These are phyloP conservation scores for Lentithecium fluviatile DNA, from an alignment of 495 filamentous ascomycete species.

Conservation along the genomic window DNA sequence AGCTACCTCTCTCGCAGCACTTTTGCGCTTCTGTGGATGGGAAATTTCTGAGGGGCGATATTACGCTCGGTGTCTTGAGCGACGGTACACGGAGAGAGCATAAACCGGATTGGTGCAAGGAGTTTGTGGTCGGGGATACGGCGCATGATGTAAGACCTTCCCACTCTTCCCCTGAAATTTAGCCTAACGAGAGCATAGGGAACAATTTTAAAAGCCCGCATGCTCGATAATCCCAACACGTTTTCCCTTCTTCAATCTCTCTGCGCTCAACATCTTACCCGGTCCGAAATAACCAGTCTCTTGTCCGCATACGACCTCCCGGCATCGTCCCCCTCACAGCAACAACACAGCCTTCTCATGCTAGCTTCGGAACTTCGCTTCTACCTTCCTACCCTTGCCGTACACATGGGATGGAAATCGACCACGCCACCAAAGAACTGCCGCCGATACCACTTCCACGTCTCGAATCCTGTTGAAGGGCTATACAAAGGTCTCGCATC, in stretches of 20 bases:
- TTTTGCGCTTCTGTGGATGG: constrained; percentile 25
- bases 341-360: background rate
- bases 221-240: constrained; percentile 19
- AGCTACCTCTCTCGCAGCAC: constrained; percentile 25
- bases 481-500: background rate
- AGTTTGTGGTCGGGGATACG: constrained; percentile 21
- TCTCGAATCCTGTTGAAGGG: constrained; percentile 18
- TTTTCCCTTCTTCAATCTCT: constrained; percentile 10
- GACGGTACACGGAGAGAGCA: background rate
- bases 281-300: background rate
- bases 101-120: constrained; percentile 24
- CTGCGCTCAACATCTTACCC: constrained; percentile 8
- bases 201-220: constrained; percentile 27
- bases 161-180: background rate
- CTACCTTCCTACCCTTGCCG: constrained; percentile 10
- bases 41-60: constrained; percentile 10
- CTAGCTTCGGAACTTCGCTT: constrained; percentile 23
- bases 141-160: constrained; percentile 16
- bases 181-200: constrained; percentile 7
- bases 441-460: constrained; percentile 21
- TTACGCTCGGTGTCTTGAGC: constrained; percentile 3
- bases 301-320: constrained; percentile 22
- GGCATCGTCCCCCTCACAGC: background rate
- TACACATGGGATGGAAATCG: constrained; percentile 5
- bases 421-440: background rate